phyloP scores from a whole-genome alignment of 2,329 filamentous ascomycete genomes.

The Penicillium sp. region DNA sequence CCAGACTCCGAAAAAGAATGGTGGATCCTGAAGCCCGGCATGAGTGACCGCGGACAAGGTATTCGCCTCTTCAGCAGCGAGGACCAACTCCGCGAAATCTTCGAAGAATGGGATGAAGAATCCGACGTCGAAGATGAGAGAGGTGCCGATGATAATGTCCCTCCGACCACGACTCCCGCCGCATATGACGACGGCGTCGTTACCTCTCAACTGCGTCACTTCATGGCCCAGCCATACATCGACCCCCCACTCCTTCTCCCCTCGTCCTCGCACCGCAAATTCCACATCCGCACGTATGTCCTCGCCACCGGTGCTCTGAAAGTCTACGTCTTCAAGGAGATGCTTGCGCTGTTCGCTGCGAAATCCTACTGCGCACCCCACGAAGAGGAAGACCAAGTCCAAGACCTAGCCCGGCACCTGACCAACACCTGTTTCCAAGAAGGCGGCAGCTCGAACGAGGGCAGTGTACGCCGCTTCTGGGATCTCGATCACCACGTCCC shows the following conservation, averaged over 20 bases:
- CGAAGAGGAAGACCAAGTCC: slow-evolving; percentile 45
- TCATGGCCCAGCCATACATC: slow-evolving; percentile 94
- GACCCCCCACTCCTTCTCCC: slow-evolving; percentile 78
- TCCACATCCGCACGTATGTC: slow-evolving; percentile 93
- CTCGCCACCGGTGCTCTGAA: slow-evolving; percentile 76
- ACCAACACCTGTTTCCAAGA: slow-evolving; percentile 95
- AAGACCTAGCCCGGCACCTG: slow-evolving; percentile 73
- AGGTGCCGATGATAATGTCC: slow-evolving; percentile 47
- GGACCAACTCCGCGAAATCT: slow-evolving; percentile 81
- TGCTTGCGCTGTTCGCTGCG: slow-evolving; percentile 91
- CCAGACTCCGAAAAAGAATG: slow-evolving; percentile 72
- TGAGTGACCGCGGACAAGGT: slow-evolving; percentile 95
- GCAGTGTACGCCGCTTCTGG: slow-evolving; percentile 77
- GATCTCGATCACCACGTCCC: slow-evolving; percentile 55
- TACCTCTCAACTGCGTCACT: slow-evolving; percentile 90
- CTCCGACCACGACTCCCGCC: slow-evolving; percentile 33
- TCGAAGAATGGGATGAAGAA: slow-evolving; percentile 84
- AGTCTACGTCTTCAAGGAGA: slow-evolving; percentile 83
- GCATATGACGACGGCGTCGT: slow-evolving; percentile 63
- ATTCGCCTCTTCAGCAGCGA: slow-evolving; percentile 87
- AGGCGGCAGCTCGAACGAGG: slow-evolving; percentile 56
- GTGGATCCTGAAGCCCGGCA: slow-evolving; percentile 98
- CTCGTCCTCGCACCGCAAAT: slow-evolving; percentile 72
- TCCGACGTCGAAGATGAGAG: slow-evolving; percentile 54
- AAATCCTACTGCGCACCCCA: slow-evolving; percentile 69